A percentile compares a stretch with the other conserved stretches of the same genome.
These are phyloP conservation scores for Bocquillonia castaneifolia DNA, from an alignment of 441 rosid genomes.

Conservation along the genomic window DNA sequence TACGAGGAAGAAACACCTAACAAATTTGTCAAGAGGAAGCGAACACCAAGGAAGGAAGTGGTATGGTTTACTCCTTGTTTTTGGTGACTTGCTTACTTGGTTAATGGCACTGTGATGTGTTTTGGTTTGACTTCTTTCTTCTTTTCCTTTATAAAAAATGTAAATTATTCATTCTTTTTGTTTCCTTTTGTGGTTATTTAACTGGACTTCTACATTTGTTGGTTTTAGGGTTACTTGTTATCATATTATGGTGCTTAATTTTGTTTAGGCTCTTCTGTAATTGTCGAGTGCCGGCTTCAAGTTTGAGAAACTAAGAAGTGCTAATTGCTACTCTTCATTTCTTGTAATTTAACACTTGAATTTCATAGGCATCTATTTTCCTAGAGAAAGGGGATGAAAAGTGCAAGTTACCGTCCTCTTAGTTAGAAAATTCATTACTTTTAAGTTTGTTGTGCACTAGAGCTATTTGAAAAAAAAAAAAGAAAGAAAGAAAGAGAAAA, in stretches of 20 bases:
- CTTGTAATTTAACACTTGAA: not conserved
- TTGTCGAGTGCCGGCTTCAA: not conserved
- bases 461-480: not conserved
- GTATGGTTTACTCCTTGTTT: slow-evolving; percentile 26
- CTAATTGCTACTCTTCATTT: not conserved
- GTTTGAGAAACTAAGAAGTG: not conserved
- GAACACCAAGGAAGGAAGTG: slow-evolving; percentile 42
- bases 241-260: not conserved
- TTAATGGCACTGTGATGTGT: not conserved
- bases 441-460: not conserved
- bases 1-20: slow-evolving; percentile 33
- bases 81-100: not conserved
- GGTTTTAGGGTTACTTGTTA: not conserved
- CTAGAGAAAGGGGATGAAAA: not conserved
- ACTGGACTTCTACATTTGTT: not conserved
- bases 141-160: not conserved
- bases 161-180: not conserved
- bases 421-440: not conserved
- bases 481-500: no score
- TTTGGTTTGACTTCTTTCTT: not conserved
- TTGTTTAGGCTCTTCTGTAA: not conserved
- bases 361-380: not conserved
- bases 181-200: slow-evolving; percentile 5
- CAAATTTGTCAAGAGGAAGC: slow-evolving; percentile 36
- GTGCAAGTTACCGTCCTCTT: not conserved